Conservation (phyloP, 2,329 filamentous ascomycete genomes). For the Ascocoryne sarcoides region DNA sequence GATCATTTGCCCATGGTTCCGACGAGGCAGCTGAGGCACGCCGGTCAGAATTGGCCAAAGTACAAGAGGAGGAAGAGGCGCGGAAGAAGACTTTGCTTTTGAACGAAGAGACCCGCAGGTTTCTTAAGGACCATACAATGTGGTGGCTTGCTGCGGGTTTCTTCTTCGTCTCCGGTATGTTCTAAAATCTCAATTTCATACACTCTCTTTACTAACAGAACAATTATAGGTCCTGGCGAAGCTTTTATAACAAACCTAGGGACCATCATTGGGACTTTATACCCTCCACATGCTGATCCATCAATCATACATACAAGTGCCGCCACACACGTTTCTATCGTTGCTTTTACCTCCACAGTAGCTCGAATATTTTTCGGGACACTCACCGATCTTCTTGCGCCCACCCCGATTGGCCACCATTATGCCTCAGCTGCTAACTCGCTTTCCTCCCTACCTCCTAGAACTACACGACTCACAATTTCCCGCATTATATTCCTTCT, state of each 20-base stretch:
- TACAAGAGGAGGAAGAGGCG: conserved; percentile 36
- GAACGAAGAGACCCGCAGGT: conserved; percentile 81
- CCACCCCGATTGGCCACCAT: conserved; percentile 36
- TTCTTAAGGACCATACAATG: conserved; percentile 85
- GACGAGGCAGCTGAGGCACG: conserved; percentile 37
- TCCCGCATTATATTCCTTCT: conserved; percentile 77
- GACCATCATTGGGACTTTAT: conserved; percentile 82
- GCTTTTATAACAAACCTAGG: conserved; percentile 97
- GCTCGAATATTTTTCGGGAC: conserved; percentile 84
- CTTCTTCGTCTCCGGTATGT: conserved; percentile 56
- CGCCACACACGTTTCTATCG: conserved; percentile 85
- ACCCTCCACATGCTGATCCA: conserved; percentile 42
- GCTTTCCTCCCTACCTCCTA: conserved; percentile 31
- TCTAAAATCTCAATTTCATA: neutral
- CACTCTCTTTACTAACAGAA: too few relatives aligned
- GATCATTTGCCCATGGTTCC: conserved; percentile 39
- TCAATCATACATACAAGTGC: conserved; percentile 47
- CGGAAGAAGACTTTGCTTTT: conserved; percentile 84
- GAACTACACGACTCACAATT: conserved; percentile 42
- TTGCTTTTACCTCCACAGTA: conserved; percentile 84
- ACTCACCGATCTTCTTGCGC: conserved; percentile 78
- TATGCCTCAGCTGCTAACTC: conserved; percentile 22
- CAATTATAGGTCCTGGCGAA: conserved; percentile 75
- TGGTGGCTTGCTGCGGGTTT: conserved; percentile 90
- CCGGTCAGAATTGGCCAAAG: conserved; percentile 22